A percentile compares a stretch with the other conserved stretches of the same genome.
Conservation (phyloP, 2,329 filamentous ascomycete species). For the Exophiala phaeomuriformis region DNA sequence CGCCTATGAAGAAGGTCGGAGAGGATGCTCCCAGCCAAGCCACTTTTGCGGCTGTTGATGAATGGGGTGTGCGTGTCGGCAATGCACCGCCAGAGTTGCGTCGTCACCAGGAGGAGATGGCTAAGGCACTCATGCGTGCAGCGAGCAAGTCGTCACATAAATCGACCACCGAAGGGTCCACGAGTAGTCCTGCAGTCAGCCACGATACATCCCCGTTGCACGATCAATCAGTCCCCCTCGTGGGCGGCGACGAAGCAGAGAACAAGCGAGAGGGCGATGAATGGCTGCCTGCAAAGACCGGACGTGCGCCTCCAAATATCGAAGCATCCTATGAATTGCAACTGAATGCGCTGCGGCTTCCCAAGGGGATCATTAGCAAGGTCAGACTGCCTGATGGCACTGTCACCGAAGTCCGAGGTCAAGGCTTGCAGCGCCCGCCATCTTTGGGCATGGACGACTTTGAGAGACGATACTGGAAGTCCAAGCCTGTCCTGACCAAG, state of each 20-base stretch:
- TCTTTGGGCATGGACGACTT: slow-evolving; percentile 23
- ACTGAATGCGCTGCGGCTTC: slow-evolving; percentile 24
- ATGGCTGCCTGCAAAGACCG: slow-evolving; percentile 16
- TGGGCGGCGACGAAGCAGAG: neutral
- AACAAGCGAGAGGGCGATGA: slow-evolving; percentile 7
- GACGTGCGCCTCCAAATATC: slow-evolving; percentile 14
- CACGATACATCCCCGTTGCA: slow-evolving; percentile 2
- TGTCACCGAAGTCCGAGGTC: slow-evolving; percentile 20
- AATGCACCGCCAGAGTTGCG: slow-evolving; percentile 16
- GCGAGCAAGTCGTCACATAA: slow-evolving; percentile 17
- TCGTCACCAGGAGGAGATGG: slow-evolving; percentile 20
- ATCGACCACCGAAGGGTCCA: neutral
- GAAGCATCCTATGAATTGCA: slow-evolving; percentile 22
- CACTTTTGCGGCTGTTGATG: slow-evolving; percentile 12
- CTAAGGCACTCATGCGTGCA: slow-evolving; percentile 12
- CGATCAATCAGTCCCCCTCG: neutral
- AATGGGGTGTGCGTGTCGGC: slow-evolving; percentile 22
- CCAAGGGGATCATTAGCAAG: slow-evolving; percentile 16
- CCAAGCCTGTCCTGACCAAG: slow-evolving; percentile 18
- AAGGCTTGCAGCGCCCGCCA: slow-evolving; percentile 18
- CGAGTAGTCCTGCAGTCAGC: neutral
- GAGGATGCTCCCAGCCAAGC: neutral
- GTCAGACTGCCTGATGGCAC: slow-evolving; percentile 21
- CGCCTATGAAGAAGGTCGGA: neutral
- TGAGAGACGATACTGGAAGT: slow-evolving; percentile 20